A percentile compares a stretch with the other conserved stretches of the same genome.
Conservation (phyloP, 2,329 filamentous ascomycete genomes). For the Dendryphion nanum region DNA sequence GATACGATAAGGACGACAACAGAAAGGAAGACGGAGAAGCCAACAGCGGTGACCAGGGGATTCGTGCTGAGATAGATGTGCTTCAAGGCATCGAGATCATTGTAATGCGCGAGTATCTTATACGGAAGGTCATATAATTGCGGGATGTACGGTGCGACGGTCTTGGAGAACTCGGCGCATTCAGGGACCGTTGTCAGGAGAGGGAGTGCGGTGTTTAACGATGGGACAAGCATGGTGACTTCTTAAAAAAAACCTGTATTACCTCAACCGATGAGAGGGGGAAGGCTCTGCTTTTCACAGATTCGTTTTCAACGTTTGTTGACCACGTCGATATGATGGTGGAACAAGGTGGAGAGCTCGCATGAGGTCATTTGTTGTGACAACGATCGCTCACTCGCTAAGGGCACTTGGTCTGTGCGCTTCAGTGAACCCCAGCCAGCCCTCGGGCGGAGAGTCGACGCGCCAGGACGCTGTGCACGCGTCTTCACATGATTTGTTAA, state of each 20-base stretch:
- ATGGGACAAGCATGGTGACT: constrained; percentile 47
- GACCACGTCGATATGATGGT: too few species aligned
- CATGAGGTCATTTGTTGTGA: constrained; percentile 18
- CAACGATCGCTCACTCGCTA: constrained; percentile 6
- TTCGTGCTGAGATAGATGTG: constrained; percentile 82
- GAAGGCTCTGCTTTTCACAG: too few species aligned
- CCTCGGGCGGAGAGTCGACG: too few species aligned
- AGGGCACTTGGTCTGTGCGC: constrained; percentile 10
- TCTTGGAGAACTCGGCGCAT: constrained; percentile 72
- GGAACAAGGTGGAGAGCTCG: too few species aligned
- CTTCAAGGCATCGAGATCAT: constrained; percentile 61
- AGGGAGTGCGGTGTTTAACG: constrained; percentile 57
- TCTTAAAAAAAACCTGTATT: too few species aligned
- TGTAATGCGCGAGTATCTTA: constrained; percentile 54
- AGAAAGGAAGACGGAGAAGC: constrained; percentile 68
- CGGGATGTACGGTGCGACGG: constrained; percentile 76
- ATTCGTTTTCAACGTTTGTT: too few species aligned
- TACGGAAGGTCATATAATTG: constrained; percentile 50
- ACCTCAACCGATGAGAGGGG: too few species aligned
- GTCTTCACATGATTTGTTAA: constrained; percentile 34
- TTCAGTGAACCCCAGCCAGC: too few species aligned
- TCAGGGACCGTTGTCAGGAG: constrained; percentile 68
- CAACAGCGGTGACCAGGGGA: constrained; percentile 74
- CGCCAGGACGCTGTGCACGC: too few species aligned
- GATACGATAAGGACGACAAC: constrained; percentile 71